These are phyloP conservation scores for Scleroderma citrinum DNA, from an alignment of 768 basidiomycete genomes.

Conservation along the genomic window DNA sequence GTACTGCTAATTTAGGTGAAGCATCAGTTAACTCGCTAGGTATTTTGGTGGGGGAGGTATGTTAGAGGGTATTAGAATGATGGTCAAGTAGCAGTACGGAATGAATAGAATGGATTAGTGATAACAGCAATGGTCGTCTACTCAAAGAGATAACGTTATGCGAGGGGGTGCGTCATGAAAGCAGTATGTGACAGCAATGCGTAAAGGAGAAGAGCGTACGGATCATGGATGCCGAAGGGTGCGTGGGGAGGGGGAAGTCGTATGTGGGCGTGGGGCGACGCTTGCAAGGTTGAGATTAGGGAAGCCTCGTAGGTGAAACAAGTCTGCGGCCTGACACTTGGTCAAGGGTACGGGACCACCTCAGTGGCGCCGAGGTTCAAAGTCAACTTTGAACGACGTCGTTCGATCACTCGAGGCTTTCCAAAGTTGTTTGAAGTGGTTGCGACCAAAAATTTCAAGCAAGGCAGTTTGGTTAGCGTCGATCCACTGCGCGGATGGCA, in stretches of 20 bases:
- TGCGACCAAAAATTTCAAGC: constrained; percentile 64
- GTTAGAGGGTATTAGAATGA: constrained; percentile 25
- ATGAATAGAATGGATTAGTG: constrained; percentile 28
- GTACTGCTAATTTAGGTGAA: not conserved
- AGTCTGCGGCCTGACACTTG: constrained; percentile 12
- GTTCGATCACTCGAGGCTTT: constrained; percentile 67
- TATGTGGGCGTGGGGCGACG: constrained; percentile 4
- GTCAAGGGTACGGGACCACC: constrained; percentile 5
- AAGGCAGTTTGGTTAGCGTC: constrained; percentile 61
- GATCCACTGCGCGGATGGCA: constrained; percentile 77
- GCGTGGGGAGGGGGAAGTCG: constrained; percentile 14
- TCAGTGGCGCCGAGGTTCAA: constrained; percentile 40
- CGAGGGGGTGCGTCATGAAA: constrained; percentile 30
- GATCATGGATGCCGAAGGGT: constrained; percentile 23
- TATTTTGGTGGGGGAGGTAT: constrained; percentile 21
- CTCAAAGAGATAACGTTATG: constrained; percentile 26
- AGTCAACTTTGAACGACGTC: constrained; percentile 70
- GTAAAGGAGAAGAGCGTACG: constrained; percentile 19
- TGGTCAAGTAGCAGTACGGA: constrained; percentile 19
- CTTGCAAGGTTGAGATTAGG: constrained; percentile 6
- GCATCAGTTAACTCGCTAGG: not conserved
- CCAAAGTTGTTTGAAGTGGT: constrained; percentile 67
- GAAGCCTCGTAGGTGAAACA: constrained; percentile 14
- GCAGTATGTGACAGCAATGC: constrained; percentile 37
- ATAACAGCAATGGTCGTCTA: constrained; percentile 25